Evolutionary conservation across 805 yeast species (phyloP).

Genomic region (Blastobotrys peoriensis): DNA sequence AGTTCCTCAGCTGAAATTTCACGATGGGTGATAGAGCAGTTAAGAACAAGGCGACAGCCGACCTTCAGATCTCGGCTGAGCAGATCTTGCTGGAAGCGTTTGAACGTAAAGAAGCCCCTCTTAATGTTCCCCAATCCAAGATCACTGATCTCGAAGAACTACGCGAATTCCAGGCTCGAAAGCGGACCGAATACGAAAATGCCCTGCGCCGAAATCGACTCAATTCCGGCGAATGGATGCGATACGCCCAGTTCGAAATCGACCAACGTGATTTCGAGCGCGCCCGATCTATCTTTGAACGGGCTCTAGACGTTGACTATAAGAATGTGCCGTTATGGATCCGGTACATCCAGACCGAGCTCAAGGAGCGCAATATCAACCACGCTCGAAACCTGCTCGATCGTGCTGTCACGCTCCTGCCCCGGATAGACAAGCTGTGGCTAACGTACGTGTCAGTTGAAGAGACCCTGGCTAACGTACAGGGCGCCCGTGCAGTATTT

Average conservation of each 20-base stretch:
- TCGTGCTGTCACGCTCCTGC: constrained; percentile 66
- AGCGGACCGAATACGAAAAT: constrained; percentile 76
- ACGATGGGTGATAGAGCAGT: constrained; percentile 20
- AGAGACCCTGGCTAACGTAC: constrained; percentile 62
- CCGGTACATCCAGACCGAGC: constrained; percentile 72
- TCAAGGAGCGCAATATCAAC: constrained; percentile 63
- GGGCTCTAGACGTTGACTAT: constrained; percentile 73
- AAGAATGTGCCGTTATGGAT: constrained; percentile 81
- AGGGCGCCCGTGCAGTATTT: constrained; percentile 59
- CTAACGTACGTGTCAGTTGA: constrained; percentile 74
- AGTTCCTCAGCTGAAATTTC: not conserved
- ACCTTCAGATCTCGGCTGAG: constrained; percentile 57
- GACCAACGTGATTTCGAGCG: constrained; percentile 72
- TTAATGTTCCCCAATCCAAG: constrained; percentile 37
- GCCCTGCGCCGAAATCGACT: constrained; percentile 80
- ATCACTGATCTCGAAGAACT: constrained; percentile 77
- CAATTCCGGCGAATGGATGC: constrained; percentile 81
- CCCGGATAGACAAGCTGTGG: constrained; percentile 84
- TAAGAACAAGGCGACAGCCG: constrained; percentile 40
- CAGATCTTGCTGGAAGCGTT: constrained; percentile 59
- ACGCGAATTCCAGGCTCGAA: constrained; percentile 65
- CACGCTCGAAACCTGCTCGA: constrained; percentile 86
- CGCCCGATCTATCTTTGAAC: constrained; percentile 81
- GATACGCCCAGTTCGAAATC: constrained; percentile 85
- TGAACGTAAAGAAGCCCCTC: constrained; percentile 39